A percentile compares a stretch with the other conserved stretches of the same genome.
phyloP scores from a whole-genome alignment of 2,329 filamentous ascomycete species.

The Cordyceps pruinosa region DNA sequence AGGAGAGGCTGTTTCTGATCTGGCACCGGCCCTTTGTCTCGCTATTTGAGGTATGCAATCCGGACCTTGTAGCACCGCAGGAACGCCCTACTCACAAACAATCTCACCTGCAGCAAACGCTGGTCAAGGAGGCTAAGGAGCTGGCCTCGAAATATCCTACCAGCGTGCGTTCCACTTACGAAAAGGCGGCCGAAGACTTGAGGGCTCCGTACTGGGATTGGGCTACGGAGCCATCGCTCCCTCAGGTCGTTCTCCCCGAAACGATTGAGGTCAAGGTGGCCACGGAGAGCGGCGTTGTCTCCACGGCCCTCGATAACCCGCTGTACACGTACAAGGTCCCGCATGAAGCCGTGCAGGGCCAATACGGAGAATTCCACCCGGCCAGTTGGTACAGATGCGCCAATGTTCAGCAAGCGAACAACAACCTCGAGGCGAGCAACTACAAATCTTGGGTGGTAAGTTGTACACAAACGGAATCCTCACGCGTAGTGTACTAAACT shows the following conservation, averaged over 20 bases:
- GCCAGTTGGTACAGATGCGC: conserved; percentile 20
- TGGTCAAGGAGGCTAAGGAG: conserved; percentile 38
- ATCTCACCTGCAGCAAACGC: conserved; percentile 36
- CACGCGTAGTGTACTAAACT: not conserved
- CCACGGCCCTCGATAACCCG: conserved; percentile 41
- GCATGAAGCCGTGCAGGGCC: conserved; percentile 27
- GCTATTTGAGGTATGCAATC: conserved; percentile 43
- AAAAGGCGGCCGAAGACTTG: conserved; percentile 37
- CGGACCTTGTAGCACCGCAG: not conserved
- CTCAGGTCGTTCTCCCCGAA: conserved; percentile 28
- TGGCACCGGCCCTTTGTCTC: conserved; percentile 52
- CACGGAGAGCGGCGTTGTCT: conserved; percentile 23
- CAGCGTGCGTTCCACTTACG: conserved; percentile 30
- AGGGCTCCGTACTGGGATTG: conserved; percentile 51
- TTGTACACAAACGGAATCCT: not conserved
- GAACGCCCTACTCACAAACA: not conserved
- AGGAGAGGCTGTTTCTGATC: conserved; percentile 43
- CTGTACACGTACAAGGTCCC: conserved; percentile 46
- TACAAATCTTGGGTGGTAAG: conserved; percentile 34
- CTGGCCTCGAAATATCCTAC: conserved; percentile 39
- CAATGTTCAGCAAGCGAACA: conserved; percentile 35
- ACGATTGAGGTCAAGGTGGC: conserved; percentile 36
- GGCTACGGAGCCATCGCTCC: conserved; percentile 36
- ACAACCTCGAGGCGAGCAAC: conserved; percentile 23
- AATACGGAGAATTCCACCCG: conserved; percentile 29